Evolutionary conservation across 208 protist genomes (phyloP).

Genomic region (Trypanosoma caninum): DNA sequence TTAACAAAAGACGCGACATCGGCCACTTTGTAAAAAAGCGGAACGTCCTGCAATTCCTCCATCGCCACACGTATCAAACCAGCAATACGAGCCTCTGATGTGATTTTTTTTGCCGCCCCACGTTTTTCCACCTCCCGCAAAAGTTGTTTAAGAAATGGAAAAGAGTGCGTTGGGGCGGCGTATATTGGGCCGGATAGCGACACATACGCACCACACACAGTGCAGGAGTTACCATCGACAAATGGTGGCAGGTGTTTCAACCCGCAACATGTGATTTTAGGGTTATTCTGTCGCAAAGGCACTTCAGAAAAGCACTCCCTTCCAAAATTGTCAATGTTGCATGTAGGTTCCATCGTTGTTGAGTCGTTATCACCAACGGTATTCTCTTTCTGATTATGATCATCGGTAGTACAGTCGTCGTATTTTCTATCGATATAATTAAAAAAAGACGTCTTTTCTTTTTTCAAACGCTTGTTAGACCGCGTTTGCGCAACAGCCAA

Average conservation of each 20-base stretch:
- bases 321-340: conserved; percentile 9
- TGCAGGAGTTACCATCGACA: conserved; percentile 34
- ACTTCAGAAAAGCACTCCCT: conserved; percentile 39
- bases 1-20: conserved; percentile 72
- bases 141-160: conserved; percentile 66
- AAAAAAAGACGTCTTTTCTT: background rate
- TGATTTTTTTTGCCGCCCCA: conserved; percentile 46
- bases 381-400: conserved; percentile 7
- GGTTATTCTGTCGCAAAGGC: conserved; percentile 40
- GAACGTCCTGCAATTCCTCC: conserved; percentile 87
- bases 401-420: conserved; percentile 1
- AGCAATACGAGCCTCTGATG: conserved; percentile 62
- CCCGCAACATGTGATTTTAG: conserved; percentile 38
- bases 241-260: conserved; percentile 25
- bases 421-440: background rate
- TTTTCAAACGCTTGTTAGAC: conserved; percentile 16
- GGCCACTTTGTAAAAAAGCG: conserved; percentile 82
- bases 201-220: conserved; percentile 76
- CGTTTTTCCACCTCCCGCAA: conserved; percentile 69
- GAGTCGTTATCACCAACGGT: background rate
- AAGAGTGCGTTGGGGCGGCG: conserved; percentile 85
- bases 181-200: conserved; percentile 94
- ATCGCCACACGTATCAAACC: conserved; percentile 76
- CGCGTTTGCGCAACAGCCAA: conserved; percentile 53
- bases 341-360: background rate